Percentiles rank a stretch among this genome's conserved stretches.
phyloP scores from a whole-genome alignment of 768 basidiomycete genomes.

The Obba rivulosa region DNA sequence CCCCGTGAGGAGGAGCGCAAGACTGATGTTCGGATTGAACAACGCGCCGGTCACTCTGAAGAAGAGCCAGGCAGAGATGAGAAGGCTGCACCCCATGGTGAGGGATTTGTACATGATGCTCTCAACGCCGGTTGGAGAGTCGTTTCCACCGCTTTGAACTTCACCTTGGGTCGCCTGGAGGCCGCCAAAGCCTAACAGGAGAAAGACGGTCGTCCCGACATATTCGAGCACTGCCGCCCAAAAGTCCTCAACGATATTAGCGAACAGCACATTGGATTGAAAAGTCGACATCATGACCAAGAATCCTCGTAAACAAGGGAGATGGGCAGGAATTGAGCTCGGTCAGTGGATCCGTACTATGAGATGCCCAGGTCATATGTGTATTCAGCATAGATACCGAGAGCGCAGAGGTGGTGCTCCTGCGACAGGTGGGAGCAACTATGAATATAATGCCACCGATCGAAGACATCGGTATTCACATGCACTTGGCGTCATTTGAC shows the following conservation, averaged over 20 bases:
- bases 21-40: slow-evolving; percentile 61
- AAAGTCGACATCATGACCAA: too few relatives aligned
- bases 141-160: slow-evolving; percentile 3
- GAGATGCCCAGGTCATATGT: too few relatives aligned
- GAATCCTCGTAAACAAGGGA: too few relatives aligned
- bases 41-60: slow-evolving; percentile 59
- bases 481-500: too few relatives aligned
- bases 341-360: too few relatives aligned
- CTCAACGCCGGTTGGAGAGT: slow-evolving; percentile 23
- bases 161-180: slow-evolving; percentile 41
- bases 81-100: slow-evolving; percentile 55
- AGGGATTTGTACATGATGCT: slow-evolving; percentile 52
- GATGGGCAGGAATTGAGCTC: too few relatives aligned
- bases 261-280: slow-evolving; percentile 14
- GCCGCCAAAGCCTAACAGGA: slow-evolving; percentile 59
- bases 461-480: too few relatives aligned
- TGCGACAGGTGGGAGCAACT: too few relatives aligned
- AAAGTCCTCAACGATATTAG: slow-evolving; percentile 32
- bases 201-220: slow-evolving; percentile 55
- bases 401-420: too few relatives aligned
- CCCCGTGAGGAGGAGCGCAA: slow-evolving; percentile 54
- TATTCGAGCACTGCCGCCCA: slow-evolving; percentile 53
- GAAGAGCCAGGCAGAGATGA: slow-evolving; percentile 65
- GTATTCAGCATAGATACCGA: too few relatives aligned
- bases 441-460: too few relatives aligned